Evolutionary conservation across 1,284 basidiomycete genomes (phyloP), one percentile per base, ranked within the genome.

Genomic region (Earliella scabrosa): DNA sequence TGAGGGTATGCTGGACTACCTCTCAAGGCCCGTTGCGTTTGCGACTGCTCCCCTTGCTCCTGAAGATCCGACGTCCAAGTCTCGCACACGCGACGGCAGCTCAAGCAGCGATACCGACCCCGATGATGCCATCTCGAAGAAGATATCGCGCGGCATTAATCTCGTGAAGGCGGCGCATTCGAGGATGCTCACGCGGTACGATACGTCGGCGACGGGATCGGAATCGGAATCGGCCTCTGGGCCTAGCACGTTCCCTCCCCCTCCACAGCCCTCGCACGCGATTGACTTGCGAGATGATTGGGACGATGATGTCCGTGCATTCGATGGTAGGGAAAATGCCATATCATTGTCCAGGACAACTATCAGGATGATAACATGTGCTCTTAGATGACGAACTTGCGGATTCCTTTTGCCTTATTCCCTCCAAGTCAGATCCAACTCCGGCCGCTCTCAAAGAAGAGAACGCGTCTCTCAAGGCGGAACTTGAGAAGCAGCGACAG

Each of bases 11-110:
- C 71, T 92, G 44, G 89, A 92, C 63, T 86, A 90, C 65, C 78
- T 93, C 18, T 88, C 88, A 6, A 89, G 91, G 64, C 90, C 90
- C 2, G 88, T 93, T 21, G 91, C 91, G n/a, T 93, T 93, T 67
- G 84, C 90, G 7, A 90, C 88, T 3, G 86, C 86, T 16, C 90
- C 91, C 14, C 77, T 93, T 38, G 82, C 81, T 34, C 75, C 71
- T 7, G 59, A 77, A 18, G 75, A 75, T 16, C 49, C 55, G 1
- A 63, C 50, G 32, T 27, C 41, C 7, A 40, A 47, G 20, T 11
- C 39, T 4, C 36, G 66, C 40, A 72, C 73, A 13, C 75, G 79
- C 60, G 81, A 87, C 45, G 76, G 74, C 4, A 81, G 77, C 67
- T 73, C 77, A 13, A 81, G 81, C 62, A 87, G 85, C 59, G 88